Percentiles rank a stretch among this genome's conserved stretches.
Conservation (phyloP, 106 monocot species). For the Phalaenopsis equestris region DNA sequence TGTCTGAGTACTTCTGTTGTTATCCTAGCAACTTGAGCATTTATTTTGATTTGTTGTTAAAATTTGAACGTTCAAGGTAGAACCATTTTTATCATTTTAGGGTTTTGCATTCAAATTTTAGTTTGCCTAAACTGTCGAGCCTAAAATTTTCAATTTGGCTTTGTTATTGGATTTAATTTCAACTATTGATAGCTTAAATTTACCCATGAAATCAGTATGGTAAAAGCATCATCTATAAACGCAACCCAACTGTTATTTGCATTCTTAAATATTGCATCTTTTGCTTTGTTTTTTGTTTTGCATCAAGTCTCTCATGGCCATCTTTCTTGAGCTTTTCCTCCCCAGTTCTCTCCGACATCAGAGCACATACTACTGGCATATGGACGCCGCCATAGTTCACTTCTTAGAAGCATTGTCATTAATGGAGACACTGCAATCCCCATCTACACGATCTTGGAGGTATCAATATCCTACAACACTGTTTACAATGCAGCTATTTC, state of each 20-base stretch:
- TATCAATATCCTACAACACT: slow-evolving; percentile 10
- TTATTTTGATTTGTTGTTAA: background rate
- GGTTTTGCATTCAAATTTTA: background rate
- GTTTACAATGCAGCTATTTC: slow-evolving; percentile 2
- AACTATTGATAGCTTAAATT: background rate
- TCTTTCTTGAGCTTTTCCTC: slow-evolving; percentile 3
- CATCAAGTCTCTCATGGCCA: background rate
- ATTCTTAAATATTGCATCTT: background rate
- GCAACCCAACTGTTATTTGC: background rate
- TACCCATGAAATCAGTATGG: background rate
- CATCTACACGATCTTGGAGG: slow-evolving; percentile 95
- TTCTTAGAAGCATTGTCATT: slow-evolving; percentile 73
- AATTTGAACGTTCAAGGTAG: background rate
- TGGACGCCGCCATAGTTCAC: slow-evolving; percentile 86
- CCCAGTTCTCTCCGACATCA: slow-evolving; percentile 94
- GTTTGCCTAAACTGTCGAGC: background rate
- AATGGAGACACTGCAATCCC: slow-evolving; percentile 74
- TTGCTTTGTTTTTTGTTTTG: background rate
- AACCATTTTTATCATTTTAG: background rate
- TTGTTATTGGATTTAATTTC: background rate
- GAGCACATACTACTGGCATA: slow-evolving; percentile 93
- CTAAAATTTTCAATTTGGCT: background rate
- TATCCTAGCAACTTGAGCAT: background rate
- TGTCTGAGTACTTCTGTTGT: background rate
- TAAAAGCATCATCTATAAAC: background rate